Evolutionary conservation across 768 basidiomycete species (phyloP).

Genomic region (Amyloporia xantha): DNA sequence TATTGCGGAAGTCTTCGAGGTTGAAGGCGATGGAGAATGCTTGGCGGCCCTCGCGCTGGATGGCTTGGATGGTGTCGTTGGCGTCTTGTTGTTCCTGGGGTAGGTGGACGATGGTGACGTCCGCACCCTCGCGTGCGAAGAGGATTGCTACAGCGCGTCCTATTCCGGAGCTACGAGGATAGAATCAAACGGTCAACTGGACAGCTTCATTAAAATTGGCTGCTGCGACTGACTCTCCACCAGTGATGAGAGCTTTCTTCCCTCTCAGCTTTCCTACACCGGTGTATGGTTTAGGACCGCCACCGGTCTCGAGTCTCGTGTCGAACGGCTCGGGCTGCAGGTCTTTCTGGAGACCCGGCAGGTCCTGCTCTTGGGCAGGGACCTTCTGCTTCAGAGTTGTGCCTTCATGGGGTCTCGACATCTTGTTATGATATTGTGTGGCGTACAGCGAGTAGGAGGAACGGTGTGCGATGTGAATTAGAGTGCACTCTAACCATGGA

Average conservation of each 20-base stretch:
- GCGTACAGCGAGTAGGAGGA: no score
- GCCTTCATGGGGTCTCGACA: conserved; percentile 13
- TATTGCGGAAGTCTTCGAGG: conserved; percentile 38
- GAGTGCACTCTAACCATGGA: no score
- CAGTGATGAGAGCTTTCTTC: conserved; percentile 20
- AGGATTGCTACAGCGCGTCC: conserved; percentile 44
- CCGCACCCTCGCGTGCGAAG: conserved; percentile 47
- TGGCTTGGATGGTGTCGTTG: conserved; percentile 38
- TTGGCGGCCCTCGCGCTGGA: conserved; percentile 36
- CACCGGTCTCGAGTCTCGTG: conserved; percentile 41
- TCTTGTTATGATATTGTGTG: no score
- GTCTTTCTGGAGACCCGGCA: conserved; percentile 44
- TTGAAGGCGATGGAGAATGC: conserved; percentile 33
- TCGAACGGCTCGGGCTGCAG: conserved; percentile 37
- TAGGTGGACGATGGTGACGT: conserved; percentile 48
- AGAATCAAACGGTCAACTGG: not conserved
- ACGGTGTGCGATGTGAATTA: no score
- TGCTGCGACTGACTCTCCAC: conserved; percentile 14
- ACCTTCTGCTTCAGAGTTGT: conserved; percentile 21
- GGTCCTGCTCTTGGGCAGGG: conserved; percentile 34
- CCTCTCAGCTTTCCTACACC: conserved; percentile 38
- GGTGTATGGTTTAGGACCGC: conserved; percentile 42
- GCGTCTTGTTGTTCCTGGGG: conserved; percentile 52
- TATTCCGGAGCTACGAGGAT: conserved; percentile 35
- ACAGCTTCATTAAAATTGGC: not conserved